Evolutionary conservation across 2,329 filamentous ascomycete species (phyloP).

Genomic region (Diaporthe vaccinii): DNA sequence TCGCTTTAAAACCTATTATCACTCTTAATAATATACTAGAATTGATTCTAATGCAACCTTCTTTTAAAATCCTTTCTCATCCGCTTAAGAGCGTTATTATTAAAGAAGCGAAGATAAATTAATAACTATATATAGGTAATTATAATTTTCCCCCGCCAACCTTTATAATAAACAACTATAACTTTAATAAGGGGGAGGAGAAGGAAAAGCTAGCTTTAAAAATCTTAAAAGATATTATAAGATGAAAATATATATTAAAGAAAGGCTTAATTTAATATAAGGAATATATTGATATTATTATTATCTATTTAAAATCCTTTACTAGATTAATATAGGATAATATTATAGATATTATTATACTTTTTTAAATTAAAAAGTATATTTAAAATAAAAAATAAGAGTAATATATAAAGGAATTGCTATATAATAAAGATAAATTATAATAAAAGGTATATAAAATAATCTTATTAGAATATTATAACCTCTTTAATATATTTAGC

Average conservation of each 20-base stretch:
- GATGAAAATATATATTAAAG: too few species aligned
- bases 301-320: not conserved
- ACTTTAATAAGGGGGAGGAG: too few species aligned
- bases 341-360: not conserved
- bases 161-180: too few species aligned
- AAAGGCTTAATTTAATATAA: not conserved
- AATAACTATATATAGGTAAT: not conserved
- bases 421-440: not conserved
- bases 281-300: not conserved
- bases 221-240: too few species aligned
- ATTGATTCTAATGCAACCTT: not conserved
- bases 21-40: too few species aligned
- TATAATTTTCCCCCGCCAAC: not conserved
- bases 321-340: not conserved
- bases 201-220: too few species aligned
- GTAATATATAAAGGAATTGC: not conserved
- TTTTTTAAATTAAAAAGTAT: not conserved
- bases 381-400: not conserved
- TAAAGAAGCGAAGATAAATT: not conserved
- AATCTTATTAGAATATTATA: not conserved
- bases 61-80: not conserved
- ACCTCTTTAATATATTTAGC: slow-evolving; percentile 10
- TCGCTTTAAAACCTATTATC: not conserved
- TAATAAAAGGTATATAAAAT: not conserved
- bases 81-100: not conserved